A percentile compares a stretch with the other conserved stretches of the same genome.
These are phyloP conservation scores for Sporobolomyces pararoseus DNA, from an alignment of 768 basidiomycete species.

Conservation along the genomic window DNA sequence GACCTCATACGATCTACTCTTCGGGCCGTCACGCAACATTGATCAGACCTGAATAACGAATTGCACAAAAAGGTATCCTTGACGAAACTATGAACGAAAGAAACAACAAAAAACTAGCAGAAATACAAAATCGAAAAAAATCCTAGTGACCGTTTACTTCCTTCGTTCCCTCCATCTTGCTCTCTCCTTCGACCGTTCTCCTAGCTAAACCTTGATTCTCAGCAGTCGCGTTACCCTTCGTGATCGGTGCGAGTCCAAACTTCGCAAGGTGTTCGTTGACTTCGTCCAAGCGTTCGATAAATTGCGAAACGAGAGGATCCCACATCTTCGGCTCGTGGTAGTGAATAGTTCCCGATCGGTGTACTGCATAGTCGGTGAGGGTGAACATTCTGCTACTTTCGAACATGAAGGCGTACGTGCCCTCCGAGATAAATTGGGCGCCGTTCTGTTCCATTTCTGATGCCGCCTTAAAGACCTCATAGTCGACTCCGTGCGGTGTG, in stretches of 20 bases:
- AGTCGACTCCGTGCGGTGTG: constrained; percentile 49
- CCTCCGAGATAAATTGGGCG: constrained; percentile 45
- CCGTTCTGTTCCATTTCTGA: constrained; percentile 56
- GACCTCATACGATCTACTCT: too few species aligned
- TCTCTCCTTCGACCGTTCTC: constrained; percentile 33
- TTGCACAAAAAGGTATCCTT: too few species aligned
- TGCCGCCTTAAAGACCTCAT: constrained; percentile 62
- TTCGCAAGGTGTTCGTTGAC: constrained; percentile 57
- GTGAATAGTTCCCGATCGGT: constrained; percentile 60
- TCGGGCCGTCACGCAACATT: too few species aligned
- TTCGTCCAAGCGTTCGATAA: constrained; percentile 60
- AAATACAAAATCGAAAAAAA: neutral
- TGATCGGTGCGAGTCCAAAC: constrained; percentile 46
- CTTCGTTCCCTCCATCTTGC: constrained; percentile 14
- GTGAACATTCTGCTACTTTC: constrained; percentile 63
- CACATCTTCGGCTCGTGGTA: constrained; percentile 58
- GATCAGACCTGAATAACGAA: too few species aligned
- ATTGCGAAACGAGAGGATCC: constrained; percentile 60
- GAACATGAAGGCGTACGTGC: constrained; percentile 59
- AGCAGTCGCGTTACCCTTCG: constrained; percentile 28
- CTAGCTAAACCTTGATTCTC: constrained; percentile 47
- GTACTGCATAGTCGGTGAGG: constrained; percentile 63
- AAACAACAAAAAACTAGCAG: neutral
- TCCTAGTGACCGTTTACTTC: constrained; percentile 5
- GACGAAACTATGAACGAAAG: too few species aligned